A percentile compares a stretch with the other conserved stretches of the same genome.
Conservation (phyloP, 1,284 basidiomycete genomes). For the Sporisorium iseilematis-ciliati region DNA sequence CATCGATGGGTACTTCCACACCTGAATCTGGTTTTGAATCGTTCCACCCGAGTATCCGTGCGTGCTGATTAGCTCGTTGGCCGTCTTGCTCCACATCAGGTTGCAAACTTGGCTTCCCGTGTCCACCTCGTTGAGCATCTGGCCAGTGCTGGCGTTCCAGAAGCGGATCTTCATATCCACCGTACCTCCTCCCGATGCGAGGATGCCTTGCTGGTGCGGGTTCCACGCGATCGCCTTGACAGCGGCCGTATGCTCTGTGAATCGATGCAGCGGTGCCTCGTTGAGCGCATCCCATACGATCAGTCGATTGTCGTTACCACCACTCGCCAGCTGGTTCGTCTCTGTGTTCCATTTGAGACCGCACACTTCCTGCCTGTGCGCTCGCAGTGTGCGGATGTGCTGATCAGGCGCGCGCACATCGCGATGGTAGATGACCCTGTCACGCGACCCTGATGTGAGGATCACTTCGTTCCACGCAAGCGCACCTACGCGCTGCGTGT, state of each 20-base stretch:
- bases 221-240: constrained; percentile 99
- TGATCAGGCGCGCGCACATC: constrained; percentile 83
- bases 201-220: constrained; percentile 88
- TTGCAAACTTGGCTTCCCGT: constrained; percentile 82
- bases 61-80: constrained; percentile 96
- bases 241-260: constrained; percentile 94
- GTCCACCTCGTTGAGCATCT: constrained; percentile 74
- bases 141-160: constrained; percentile 93
- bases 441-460: constrained; percentile 89
- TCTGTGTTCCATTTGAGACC: constrained; percentile 91
- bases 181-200: constrained; percentile 97
- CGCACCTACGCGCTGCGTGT: constrained; percentile 88
- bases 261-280: constrained; percentile 83
- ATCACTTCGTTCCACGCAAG: constrained; percentile 93
- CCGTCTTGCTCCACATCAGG: constrained; percentile 90
- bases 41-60: constrained; percentile 95
- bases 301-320: constrained; percentile 98
- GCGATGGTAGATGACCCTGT: constrained; percentile 89
- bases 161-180: constrained; percentile 96
- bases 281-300: constrained; percentile 86
- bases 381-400: constrained; percentile 82
- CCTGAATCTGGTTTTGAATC: constrained; percentile 96
- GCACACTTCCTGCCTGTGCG: constrained; percentile 95
- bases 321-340: constrained; percentile 85
- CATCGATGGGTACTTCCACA: constrained; percentile 92